Percentiles rank a stretch among this genome's conserved stretches.
Conservation (phyloP, 2,329 filamentous ascomycete species). For the Clonostachys byssicola region DNA sequence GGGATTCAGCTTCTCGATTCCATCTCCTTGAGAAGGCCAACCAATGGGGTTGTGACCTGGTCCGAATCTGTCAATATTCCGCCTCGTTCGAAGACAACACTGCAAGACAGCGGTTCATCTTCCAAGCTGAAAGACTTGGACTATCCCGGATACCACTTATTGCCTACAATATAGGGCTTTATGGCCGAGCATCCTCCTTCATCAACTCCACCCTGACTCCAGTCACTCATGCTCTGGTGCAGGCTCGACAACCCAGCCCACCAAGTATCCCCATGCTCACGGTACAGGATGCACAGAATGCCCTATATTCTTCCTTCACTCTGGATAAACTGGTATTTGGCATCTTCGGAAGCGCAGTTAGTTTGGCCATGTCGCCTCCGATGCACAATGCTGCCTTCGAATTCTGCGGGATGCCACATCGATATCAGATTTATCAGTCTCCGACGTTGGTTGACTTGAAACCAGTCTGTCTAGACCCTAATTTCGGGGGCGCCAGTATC, state of each 20-base stretch:
- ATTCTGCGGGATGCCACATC: conserved; percentile 54
- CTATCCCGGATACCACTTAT: conserved; percentile 33
- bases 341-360: conserved; percentile 54
- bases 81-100: conserved; percentile 42
- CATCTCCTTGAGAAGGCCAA: background rate
- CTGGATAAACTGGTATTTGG: conserved; percentile 56
- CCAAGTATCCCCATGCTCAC: background rate
- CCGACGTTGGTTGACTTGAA: conserved; percentile 47
- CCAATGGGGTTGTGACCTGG: conserved; percentile 42
- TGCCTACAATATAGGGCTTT: conserved; percentile 45
- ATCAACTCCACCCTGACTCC: conserved; percentile 47
- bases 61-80: conserved; percentile 45
- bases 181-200: conserved; percentile 46
- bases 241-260: conserved; percentile 11
- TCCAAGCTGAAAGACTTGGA: conserved; percentile 27
- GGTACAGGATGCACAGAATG: conserved; percentile 9
- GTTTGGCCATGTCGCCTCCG: conserved; percentile 56
- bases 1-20: conserved; percentile 31
- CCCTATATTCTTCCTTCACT: conserved; percentile 51
- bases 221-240: background rate
- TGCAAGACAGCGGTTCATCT: conserved; percentile 40
- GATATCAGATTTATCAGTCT: conserved; percentile 48
- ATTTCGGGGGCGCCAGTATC: conserved; percentile 58
- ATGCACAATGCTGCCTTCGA: conserved; percentile 61
- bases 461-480: conserved; percentile 44